A percentile compares a stretch with the other conserved stretches of the same genome.
These are phyloP conservation scores for Blastomyces parvus DNA, from an alignment of 2,329 filamentous ascomycete genomes.

Conservation along the genomic window DNA sequence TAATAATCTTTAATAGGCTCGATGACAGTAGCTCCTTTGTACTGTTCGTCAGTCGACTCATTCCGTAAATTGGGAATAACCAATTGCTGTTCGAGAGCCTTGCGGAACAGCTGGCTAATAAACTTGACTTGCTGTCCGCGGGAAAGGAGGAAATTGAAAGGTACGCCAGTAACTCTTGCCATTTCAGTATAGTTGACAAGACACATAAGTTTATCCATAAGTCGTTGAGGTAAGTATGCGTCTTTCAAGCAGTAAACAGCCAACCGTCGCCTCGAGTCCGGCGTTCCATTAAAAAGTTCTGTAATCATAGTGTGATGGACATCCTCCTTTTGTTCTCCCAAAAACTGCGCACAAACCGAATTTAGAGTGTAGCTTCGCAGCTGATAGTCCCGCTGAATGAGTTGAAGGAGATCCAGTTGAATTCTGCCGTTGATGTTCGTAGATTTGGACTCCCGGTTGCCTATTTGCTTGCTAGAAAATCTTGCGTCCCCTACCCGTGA, in stretches of 20 bases:
- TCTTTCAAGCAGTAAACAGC: constrained; percentile 97
- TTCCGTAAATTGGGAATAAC: constrained; percentile 80
- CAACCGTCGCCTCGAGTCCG: constrained; percentile 79
- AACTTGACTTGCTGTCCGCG: constrained; percentile 97
- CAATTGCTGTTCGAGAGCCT: constrained; percentile 83
- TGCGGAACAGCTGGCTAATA: constrained; percentile 91
- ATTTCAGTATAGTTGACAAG: constrained; percentile 99
- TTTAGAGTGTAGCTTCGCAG: constrained; percentile 95
- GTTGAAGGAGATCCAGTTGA: constrained; percentile 86
- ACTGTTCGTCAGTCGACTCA: constrained; percentile 71
- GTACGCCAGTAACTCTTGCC: constrained; percentile 97
- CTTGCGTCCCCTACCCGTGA: constrained; percentile 70
- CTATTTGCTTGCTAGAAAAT: constrained; percentile 97
- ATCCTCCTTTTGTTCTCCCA: constrained; percentile 97
- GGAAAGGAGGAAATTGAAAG: constrained; percentile 87
- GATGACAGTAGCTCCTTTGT: constrained; percentile 96
- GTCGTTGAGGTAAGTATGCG: constrained; percentile 82
- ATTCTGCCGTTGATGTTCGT: constrained; percentile 92
- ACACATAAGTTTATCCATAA: constrained; percentile 97
- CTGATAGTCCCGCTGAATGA: constrained; percentile 91
- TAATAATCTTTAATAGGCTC: constrained; percentile 92
- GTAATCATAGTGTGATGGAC: constrained; percentile 99
- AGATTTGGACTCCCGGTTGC: constrained; percentile 83
- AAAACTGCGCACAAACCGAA: constrained; percentile 86
- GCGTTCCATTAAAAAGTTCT: constrained; percentile 90